phyloP scores from a whole-genome alignment of 768 basidiomycete genomes.

The Hemileccinum impolitum region DNA sequence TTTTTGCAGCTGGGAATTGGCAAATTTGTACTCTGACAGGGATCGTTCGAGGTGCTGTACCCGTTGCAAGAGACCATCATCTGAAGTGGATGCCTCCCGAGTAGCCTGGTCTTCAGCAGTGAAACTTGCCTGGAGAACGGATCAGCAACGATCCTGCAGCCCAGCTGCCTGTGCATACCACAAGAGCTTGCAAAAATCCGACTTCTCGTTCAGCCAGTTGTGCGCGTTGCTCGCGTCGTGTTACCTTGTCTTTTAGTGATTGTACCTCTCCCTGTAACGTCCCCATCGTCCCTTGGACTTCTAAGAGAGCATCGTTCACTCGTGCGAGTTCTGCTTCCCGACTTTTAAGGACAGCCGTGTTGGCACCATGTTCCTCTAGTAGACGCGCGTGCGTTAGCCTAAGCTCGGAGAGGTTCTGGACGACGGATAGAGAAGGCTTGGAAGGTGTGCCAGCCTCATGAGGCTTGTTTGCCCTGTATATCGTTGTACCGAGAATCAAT shows the following conservation, averaged over 20 bases:
- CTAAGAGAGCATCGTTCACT: conserved; percentile 34
- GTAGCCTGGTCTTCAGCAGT: conserved; percentile 51
- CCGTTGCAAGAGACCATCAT: conserved; percentile 38
- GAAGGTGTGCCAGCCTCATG: conserved; percentile 36
- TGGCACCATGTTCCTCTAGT: conserved; percentile 65
- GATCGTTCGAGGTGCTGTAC: conserved; percentile 54
- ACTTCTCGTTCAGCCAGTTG: conserved; percentile 55
- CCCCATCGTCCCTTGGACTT: conserved; percentile 33
- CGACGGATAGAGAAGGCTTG: conserved; percentile 50
- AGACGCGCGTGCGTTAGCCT: conserved; percentile 61
- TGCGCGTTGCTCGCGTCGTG: conserved; percentile 37
- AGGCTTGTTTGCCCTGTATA: conserved; percentile 37
- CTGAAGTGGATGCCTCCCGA: conserved; percentile 24
- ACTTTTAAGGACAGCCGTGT: conserved; percentile 46
- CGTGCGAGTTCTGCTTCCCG: conserved; percentile 52
- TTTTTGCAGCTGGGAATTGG: conserved; percentile 42
- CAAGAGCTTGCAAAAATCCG: conserved; percentile 63
- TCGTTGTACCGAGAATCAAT: conserved; percentile 1
- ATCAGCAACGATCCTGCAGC: neutral
- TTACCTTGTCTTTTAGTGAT: conserved; percentile 36
- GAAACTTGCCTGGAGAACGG: conserved; percentile 51
- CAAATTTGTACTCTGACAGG: conserved; percentile 51
- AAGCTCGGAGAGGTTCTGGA: conserved; percentile 55
- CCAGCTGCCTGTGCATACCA: conserved; percentile 42
- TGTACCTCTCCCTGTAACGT: conserved; percentile 37